Evolutionary conservation across 2,329 filamentous ascomycete species (phyloP), one percentile per base, ranked within the genome.

Genomic region (Zasmidium angulare): DNA sequence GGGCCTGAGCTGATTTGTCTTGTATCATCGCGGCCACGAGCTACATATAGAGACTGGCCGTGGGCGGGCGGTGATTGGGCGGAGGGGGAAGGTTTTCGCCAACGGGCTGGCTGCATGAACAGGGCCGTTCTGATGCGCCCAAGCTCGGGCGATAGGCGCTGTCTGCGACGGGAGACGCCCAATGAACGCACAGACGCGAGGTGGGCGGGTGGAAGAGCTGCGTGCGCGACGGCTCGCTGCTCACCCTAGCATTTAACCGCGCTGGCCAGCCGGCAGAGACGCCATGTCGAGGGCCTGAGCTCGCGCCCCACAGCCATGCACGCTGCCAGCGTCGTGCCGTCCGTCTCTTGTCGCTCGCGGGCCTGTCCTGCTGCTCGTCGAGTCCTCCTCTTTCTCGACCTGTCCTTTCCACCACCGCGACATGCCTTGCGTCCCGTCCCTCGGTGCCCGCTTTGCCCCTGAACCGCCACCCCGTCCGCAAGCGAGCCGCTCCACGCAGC

Each of bases 311-410:
- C 26, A 29, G 50, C 61, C 61, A 29, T 29, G 26, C 26, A 29
- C 53, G 50, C 58, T 58, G 55, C 61, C 59, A 60, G 61, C 61
- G 53, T 61, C 61, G 26, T 29, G 6, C 26, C 26, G 26, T 29
- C 26, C 26, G 26, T 29, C 26, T 29, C 26, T 29, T 4, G 26
- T 29, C 26, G 26, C 26, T 29, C 26, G 4, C 26, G 6, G 4
- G 6, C 26, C 26, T 6, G 26, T 29, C 26, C 26, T n/a, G n/a
- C n/a, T n/a, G n/a, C n/a, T n/a, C n/a, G n/a, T n/a, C n/a, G n/a
- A 6, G 43, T 46, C 43, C 20, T 46, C 6, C 20, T 46, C 17
- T 17, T 46, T 7, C 43, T 46, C 17, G 17, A 19, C 17, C 43
- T 46, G 43, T 21, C n/a, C 17, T 4, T 46, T 19, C 43, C 43